Base-by-base conservation (phyloP, 257 asterid species). In the Galeopsis tetrahit region DNA sequence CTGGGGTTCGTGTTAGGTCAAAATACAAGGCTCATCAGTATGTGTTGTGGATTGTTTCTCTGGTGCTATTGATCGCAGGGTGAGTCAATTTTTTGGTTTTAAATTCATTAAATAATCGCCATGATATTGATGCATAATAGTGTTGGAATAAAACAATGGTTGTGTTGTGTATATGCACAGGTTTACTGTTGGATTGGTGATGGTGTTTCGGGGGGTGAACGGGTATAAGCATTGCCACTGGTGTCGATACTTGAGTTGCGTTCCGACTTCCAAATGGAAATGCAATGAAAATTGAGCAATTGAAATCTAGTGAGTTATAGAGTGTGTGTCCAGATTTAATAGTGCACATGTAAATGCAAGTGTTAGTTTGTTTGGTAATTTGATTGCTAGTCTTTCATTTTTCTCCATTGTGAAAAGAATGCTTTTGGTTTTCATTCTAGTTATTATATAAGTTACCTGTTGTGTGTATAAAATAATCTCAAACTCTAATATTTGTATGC, bases 231-330 rank as follows among this genome's bases (percentile, higher is more conserved):
- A 57, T 9, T 93, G 98, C 88, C 89, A 85, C 7, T 90, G 98
- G 98, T 93, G 98, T 68, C 87, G 82, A 34, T 90, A 90, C 66
- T 28, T 82, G 70, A 89, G 84, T 66, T 90, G 97, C 61, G 92
- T 93, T 36, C 96, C 96, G 2, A 89, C 90, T 7, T 86, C 97
- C 13, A 82, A 52, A 74, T 93, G 97, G 97, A 86, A 81, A 73
- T 93, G 98, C 69, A 79, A 78, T 28, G 85, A 68, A 63, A 17
- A 49, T 69, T 81, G 61, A 74, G 28, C 28, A 21, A 21, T 21
- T 21, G 28, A 21, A 21, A 21, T 21, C 28, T 21, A 21, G 32
- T 55, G 7, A 49, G 68, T 64, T 73, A n/a, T n/a, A n/a, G n/a
- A 38, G 71, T 68, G 49, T 62, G 55, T 48, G 21, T n/a, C 15